phyloP scores from a whole-genome alignment of 352 stramenopile genomes.

The Phytophthora quininea region DNA sequence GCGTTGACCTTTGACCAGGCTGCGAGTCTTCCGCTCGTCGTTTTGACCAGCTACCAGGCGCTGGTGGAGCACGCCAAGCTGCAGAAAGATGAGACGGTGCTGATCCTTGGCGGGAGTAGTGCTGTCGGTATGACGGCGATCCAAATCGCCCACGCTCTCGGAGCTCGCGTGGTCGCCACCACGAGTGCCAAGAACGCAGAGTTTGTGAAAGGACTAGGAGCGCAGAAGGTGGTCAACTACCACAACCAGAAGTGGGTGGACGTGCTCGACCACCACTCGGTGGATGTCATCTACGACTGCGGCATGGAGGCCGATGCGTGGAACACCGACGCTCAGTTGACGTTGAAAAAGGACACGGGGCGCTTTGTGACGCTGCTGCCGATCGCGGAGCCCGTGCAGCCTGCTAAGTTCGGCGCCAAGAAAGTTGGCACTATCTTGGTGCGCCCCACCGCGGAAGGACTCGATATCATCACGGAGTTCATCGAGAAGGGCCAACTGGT shows the following conservation, averaged over 20 bases:
- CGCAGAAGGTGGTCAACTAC: slow-evolving; percentile 46
- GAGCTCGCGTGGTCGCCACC: slow-evolving; percentile 33
- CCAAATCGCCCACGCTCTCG: slow-evolving; percentile 45
- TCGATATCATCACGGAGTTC: slow-evolving; percentile 31
- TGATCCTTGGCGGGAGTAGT: slow-evolving; percentile 52
- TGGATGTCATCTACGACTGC: slow-evolving; percentile 52
- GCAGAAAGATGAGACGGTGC: slow-evolving; percentile 44
- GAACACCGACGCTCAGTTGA: slow-evolving; percentile 33
- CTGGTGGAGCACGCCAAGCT: slow-evolving; percentile 43
- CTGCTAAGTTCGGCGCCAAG: slow-evolving; percentile 20
- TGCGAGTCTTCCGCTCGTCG: slow-evolving; percentile 36
- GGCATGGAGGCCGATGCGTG: slow-evolving; percentile 36
- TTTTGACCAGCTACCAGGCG: slow-evolving; percentile 46
- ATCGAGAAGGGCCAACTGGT: slow-evolving; percentile 40
- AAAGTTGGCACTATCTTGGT: slow-evolving; percentile 15
- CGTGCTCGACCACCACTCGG: slow-evolving; percentile 33
- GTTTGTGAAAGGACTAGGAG: slow-evolving; percentile 30
- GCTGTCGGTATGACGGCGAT: slow-evolving; percentile 47
- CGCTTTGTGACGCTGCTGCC: slow-evolving; percentile 28
- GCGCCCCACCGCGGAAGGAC: slow-evolving; percentile 16
- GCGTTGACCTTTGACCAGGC: slow-evolving; percentile 51
- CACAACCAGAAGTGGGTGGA: slow-evolving; percentile 39
- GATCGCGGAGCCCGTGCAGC: slow-evolving; percentile 12
- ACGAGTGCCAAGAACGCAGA: slow-evolving; percentile 39
- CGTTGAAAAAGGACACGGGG: slow-evolving; percentile 27